Base-by-base conservation (phyloP, 805 yeast species). In the Pachysolen tannophilus region DNA sequence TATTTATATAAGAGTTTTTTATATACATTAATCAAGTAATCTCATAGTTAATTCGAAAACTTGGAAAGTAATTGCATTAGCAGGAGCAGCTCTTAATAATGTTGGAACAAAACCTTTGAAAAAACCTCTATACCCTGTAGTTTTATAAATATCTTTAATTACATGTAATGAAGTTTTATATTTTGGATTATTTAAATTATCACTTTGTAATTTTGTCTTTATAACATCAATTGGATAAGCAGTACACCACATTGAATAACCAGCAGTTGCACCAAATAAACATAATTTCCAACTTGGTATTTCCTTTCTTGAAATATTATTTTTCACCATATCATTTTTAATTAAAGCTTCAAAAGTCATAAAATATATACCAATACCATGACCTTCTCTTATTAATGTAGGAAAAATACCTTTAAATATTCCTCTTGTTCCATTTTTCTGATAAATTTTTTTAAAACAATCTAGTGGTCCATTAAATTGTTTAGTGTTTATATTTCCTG, bases 31-130 rank as follows among this genome's bases (percentile, higher is more conserved):
- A 39, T 55, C 63, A 30, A 74, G 52, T 19, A 65, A 46, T 60
- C 95, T 75, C 82, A 88, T 81, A 4, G 95, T 83, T 33, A 82
- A 60, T 58, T 92, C 99, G 55, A 92, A 92, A 2, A 94, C 87
- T 29, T 86, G 81, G 61, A 92, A 92, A 0, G 98, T 94, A 20
- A 94, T 95, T 28, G 95, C 99, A 55, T 92, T 94, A 3, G 94
- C 98, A 1, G 98, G 98, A 3, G 95, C 95, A 33, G 99, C 97
- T 61, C 99, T 81, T 44, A 92, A 63, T 43, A 92, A 75, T 0
- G 97, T 88, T 26, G 98, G 97, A 14, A 76, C 59, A 53, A 94
- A 88, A 2, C 99, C 99, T 60, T 80, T 80, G 61, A 84, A 83
- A 51, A 92, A 82, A 0, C 95, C 95, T 43, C 66, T 66, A 18